Conservation (phyloP, 352 stramenopile species). For the Globisporangium cederbergense region DNA sequence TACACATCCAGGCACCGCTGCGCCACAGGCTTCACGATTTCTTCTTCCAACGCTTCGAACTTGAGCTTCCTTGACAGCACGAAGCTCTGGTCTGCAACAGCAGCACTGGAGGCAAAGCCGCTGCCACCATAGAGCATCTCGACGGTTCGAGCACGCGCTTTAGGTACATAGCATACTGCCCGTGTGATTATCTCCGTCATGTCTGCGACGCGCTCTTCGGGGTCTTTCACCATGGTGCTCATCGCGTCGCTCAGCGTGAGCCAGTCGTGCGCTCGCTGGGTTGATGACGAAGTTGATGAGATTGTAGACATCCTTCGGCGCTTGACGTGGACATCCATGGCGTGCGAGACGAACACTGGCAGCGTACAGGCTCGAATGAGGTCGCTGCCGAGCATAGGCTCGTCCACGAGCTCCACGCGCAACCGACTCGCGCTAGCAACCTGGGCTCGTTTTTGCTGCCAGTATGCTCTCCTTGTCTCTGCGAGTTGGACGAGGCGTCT, state of each 20-base stretch:
- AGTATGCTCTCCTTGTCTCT: slow-evolving; percentile 30
- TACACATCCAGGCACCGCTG: slow-evolving; percentile 38
- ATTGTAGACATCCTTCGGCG: slow-evolving; percentile 1
- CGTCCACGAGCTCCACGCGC: slow-evolving; percentile 29
- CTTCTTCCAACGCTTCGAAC: slow-evolving; percentile 21
- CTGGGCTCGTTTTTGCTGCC: slow-evolving; percentile 32
- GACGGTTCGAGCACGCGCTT: slow-evolving; percentile 43
- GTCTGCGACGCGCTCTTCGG: slow-evolving; percentile 37
- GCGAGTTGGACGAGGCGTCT: slow-evolving; percentile 29
- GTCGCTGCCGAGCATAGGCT: slow-evolving; percentile 47
- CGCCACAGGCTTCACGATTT: slow-evolving; percentile 28
- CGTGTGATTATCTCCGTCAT: slow-evolving; percentile 50
- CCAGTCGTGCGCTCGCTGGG: slow-evolving; percentile 13
- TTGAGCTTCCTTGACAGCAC: slow-evolving; percentile 35
- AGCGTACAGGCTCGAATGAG: slow-evolving; percentile 46
- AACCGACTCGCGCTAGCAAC: slow-evolving; percentile 26
- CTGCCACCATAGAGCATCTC: slow-evolving; percentile 35
- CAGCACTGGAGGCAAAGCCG: slow-evolving; percentile 26
- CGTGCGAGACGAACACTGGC: slow-evolving; percentile 64
- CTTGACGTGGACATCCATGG: slow-evolving; percentile 63
- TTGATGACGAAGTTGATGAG: not conserved
- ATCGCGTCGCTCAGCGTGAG: slow-evolving; percentile 35
- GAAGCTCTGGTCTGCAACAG: slow-evolving; percentile 12
- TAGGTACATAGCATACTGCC: slow-evolving; percentile 73
- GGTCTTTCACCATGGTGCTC: slow-evolving; percentile 41